Evolutionary conservation across 306 rosid genomes (phyloP).

Genomic region (Acmispon strigosus): DNA sequence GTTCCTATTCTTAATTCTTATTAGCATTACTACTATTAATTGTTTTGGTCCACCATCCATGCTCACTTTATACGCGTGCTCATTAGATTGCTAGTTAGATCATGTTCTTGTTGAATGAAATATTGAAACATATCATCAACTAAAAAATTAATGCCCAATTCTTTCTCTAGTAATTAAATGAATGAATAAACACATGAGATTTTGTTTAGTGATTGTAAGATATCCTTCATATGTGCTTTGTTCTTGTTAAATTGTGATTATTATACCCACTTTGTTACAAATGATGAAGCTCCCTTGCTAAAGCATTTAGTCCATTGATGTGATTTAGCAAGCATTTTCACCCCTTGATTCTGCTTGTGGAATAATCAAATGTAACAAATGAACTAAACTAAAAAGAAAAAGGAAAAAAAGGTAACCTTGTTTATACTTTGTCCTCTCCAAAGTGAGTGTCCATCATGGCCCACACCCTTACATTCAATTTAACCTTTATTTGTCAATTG

Average conservation of each 20-base stretch:
- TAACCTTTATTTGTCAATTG: slow-evolving; percentile 25
- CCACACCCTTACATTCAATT: slow-evolving; percentile 41
- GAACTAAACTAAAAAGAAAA: slow-evolving; percentile 4
- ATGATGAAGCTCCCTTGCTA: neutral
- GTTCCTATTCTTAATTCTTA: slow-evolving; percentile 15
- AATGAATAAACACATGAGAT: neutral
- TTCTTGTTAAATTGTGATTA: neutral
- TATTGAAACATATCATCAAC: slow-evolving; percentile 14
- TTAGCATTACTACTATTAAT: slow-evolving; percentile 4
- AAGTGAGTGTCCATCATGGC: slow-evolving; percentile 36
- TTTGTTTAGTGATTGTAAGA: neutral
- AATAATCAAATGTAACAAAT: slow-evolving; percentile 34
- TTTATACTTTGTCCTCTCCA: slow-evolving; percentile 45
- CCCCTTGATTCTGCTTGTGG: slow-evolving; percentile 19
- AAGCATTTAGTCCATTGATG: too few relatives aligned
- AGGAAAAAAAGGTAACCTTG: slow-evolving; percentile 15
- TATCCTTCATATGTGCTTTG: too few relatives aligned
- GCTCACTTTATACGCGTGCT: slow-evolving; percentile 67
- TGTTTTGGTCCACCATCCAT: slow-evolving; percentile 32
- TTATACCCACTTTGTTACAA: neutral
- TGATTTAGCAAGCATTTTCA: slow-evolving; percentile 22
- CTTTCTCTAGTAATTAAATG: slow-evolving; percentile 24
- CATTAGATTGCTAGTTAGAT: slow-evolving; percentile 12
- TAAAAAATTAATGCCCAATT: slow-evolving; percentile 5
- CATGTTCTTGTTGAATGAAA: slow-evolving; percentile 21